phyloP scores from a whole-genome alignment of 345 rosid genomes.

The Durio zibethinus region DNA sequence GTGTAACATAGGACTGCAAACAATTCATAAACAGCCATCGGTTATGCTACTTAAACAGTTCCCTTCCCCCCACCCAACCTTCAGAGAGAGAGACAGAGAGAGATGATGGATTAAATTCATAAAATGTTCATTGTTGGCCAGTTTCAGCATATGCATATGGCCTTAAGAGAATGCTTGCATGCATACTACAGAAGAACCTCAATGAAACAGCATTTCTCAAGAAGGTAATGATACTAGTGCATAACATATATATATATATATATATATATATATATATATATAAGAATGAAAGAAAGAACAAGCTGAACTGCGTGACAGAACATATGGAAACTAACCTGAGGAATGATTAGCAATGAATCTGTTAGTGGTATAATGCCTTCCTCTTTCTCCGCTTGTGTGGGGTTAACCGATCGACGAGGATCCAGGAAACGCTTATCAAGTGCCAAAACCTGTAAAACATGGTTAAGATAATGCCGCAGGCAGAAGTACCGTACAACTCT shows the following conservation, averaged over 20 bases:
- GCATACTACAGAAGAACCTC: neutral
- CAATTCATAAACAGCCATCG: slow-evolving; percentile 3
- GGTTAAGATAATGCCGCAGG: neutral
- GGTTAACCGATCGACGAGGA: slow-evolving; percentile 89
- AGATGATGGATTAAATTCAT: neutral
- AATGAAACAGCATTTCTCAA: neutral
- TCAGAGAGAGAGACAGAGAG: too few species aligned
- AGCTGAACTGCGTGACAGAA: neutral
- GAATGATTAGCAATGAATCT: slow-evolving; percentile 84
- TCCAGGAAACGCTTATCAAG: slow-evolving; percentile 92
- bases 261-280: too few species aligned
- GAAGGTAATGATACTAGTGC: neutral
- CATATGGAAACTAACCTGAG: slow-evolving; percentile 64
- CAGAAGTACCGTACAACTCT: neutral
- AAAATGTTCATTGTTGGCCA: neutral
- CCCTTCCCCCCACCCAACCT: too few species aligned
- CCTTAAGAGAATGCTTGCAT: neutral
- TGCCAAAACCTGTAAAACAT: slow-evolving; percentile 57
- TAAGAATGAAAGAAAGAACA: neutral
- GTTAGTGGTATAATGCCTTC: slow-evolving; percentile 93
- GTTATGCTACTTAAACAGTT: neutral
- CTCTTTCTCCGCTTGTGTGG: slow-evolving; percentile 96
- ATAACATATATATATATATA: neutral
- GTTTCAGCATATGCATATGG: neutral
- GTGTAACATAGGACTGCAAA: slow-evolving; percentile 77